These are phyloP conservation scores for Ambrosia artemisiifolia DNA, from an alignment of 129 eudicot genomes.

Conservation along the genomic window DNA sequence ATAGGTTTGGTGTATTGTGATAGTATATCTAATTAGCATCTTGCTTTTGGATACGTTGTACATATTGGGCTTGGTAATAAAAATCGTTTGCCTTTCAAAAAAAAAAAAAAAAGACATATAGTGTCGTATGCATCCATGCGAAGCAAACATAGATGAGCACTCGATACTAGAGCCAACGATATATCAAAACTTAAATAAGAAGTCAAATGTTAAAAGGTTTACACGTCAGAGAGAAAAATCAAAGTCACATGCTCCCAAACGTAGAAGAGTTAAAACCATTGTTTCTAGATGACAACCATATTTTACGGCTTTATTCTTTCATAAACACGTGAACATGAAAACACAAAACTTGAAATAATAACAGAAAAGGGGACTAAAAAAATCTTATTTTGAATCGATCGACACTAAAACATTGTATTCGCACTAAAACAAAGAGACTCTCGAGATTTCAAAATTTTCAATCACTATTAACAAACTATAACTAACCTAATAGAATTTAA, in stretches of 20 bases:
- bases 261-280: neutral
- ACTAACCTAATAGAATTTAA: too few species aligned
- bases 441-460: too few species aligned
- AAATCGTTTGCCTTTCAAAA: too few species aligned
- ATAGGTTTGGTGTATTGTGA: too few species aligned
- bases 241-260: slow-evolving; percentile 24
- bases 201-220: neutral
- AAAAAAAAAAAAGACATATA: too few species aligned
- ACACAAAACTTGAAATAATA: neutral
- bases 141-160: slow-evolving; percentile 4
- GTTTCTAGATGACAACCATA: slow-evolving; percentile 15
- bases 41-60: too few species aligned
- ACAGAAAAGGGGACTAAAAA: neutral
- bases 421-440: too few species aligned
- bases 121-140: neutral
- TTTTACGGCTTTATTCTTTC: neutral
- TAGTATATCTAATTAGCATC: too few species aligned
- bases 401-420: too few species aligned
- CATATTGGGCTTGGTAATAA: too few species aligned
- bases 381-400: neutral
- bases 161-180: slow-evolving; percentile 1
- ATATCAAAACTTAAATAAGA: neutral
- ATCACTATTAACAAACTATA: too few species aligned
- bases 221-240: neutral
- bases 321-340: slow-evolving; percentile 11